These are phyloP conservation scores for Rhypophila decipiens DNA, from an alignment of 495 filamentous ascomycete genomes.

Conservation along the genomic window DNA sequence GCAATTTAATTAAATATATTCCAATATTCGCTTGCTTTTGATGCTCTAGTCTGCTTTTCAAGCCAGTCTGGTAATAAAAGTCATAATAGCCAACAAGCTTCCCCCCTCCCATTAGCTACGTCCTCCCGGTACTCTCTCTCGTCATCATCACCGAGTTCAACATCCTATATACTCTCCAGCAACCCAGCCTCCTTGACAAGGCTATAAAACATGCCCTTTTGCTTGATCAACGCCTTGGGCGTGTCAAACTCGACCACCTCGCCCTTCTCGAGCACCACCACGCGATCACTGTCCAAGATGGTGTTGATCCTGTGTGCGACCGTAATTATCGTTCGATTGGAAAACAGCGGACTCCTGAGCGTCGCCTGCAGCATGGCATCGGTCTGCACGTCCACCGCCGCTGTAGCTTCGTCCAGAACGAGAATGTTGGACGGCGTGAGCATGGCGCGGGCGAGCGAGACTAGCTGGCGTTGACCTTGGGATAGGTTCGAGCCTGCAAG, in stretches of 20 bases:
- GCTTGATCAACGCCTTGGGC: conserved; percentile 35
- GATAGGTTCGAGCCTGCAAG: conserved; percentile 65
- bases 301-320: conserved; percentile 98
- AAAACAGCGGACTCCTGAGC: conserved; percentile 60
- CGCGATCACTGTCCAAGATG: conserved; percentile 85
- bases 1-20: too few relatives aligned
- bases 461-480: conserved; percentile 83
- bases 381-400: conserved; percentile 91
- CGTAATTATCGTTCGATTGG: conserved; percentile 91
- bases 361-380: conserved; percentile 75
- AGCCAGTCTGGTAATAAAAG: background rate
- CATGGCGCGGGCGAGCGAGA: conserved; percentile 87
- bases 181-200: conserved; percentile 44
- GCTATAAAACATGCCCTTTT: conserved; percentile 38
- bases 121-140: background rate
- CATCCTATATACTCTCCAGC: conserved; percentile 25
- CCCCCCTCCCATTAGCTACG: background rate
- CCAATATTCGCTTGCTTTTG: too few relatives aligned
- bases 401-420: conserved; percentile 95
- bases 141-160: background rate
- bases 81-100: background rate
- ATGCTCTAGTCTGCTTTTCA: too few relatives aligned
- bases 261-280: conserved; percentile 72
- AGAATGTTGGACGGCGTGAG: conserved; percentile 95
- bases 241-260: conserved; percentile 45